A percentile compares a stretch with the other conserved stretches of the same genome.
phyloP scores from a whole-genome alignment of 2,329 filamentous ascomycete genomes.

The Sarocladiaceae sp. region DNA sequence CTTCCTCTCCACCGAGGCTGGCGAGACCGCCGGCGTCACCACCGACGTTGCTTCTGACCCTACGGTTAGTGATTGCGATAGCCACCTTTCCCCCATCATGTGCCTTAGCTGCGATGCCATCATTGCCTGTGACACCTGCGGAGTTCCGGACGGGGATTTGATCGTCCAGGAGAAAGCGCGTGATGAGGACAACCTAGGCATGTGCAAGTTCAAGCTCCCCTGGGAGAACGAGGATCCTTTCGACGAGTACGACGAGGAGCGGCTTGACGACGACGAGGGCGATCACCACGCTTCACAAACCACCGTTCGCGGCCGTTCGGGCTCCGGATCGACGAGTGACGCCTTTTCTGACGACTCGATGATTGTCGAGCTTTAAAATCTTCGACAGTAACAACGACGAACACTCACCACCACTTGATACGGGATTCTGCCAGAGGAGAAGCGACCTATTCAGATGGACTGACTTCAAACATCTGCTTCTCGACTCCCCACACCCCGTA shows the following conservation, averaged over 20 bases:
- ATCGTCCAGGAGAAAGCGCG: slow-evolving; percentile 4
- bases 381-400: not conserved
- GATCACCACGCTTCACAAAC: slow-evolving; percentile 8
- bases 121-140: slow-evolving; percentile 37
- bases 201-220: slow-evolving; percentile 23
- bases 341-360: slow-evolving; percentile 6
- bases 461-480: not conserved
- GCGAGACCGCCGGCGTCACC: slow-evolving; percentile 94
- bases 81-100: slow-evolving; percentile 24
- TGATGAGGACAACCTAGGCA: slow-evolving; percentile 14
- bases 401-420: not conserved
- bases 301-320: not conserved
- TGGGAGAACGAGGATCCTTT: slow-evolving; percentile 26
- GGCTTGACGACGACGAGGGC: slow-evolving; percentile 21
- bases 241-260: slow-evolving; percentile 33
- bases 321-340: slow-evolving; percentile 6
- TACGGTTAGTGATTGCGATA: slow-evolving; percentile 68
- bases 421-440: not conserved
- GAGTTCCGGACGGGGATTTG: slow-evolving; percentile 13
- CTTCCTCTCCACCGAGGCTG: slow-evolving; percentile 81
- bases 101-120: slow-evolving; percentile 42
- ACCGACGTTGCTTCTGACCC: slow-evolving; percentile 96
- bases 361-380: slow-evolving; percentile 6
- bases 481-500: not conserved
- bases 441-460: not conserved